These are phyloP conservation scores for Blastocystis sp. DNA, from an alignment of 352 stramenopile species.

Conservation along the genomic window DNA sequence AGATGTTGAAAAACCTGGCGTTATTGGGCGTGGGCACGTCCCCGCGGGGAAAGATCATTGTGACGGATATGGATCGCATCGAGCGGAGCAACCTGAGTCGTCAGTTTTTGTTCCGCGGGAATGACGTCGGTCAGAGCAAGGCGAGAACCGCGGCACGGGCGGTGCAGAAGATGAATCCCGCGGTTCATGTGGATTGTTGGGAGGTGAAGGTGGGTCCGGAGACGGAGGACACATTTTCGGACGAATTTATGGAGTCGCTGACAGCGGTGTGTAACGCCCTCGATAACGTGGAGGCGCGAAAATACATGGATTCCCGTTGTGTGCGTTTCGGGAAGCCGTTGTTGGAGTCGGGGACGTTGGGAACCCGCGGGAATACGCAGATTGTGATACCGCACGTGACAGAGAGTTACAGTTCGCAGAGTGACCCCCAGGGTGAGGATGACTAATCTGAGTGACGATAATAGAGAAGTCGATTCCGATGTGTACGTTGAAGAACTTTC, in stretches of 20 bases:
- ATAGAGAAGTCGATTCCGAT: conserved; percentile 94
- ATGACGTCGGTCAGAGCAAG: conserved; percentile 88
- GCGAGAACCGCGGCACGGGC: conserved; percentile 79
- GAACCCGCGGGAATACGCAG: conserved; percentile 94
- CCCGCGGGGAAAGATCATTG: conserved; percentile 74
- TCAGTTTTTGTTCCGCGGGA: conserved; percentile 94
- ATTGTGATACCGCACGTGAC: conserved; percentile 75
- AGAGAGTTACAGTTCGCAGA: conserved; percentile 83
- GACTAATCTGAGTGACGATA: not conserved
- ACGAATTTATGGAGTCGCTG: conserved; percentile 88
- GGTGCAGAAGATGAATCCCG: conserved; percentile 84
- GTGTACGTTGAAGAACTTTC: conserved; percentile 99
- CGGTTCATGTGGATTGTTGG: conserved; percentile 73
- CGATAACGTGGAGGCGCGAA: conserved; percentile 92
- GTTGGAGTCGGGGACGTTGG: conserved; percentile 94
- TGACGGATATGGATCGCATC: conserved; percentile 98
- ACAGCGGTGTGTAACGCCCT: conserved; percentile 89
- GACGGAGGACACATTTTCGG: conserved; percentile 91
- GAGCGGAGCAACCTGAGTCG: conserved; percentile 95
- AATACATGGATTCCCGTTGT: conserved; percentile 92
- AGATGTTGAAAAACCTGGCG: conserved; percentile 99
- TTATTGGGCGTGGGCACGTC: conserved; percentile 89
- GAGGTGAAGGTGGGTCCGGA: conserved; percentile 76
- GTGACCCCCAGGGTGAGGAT: not conserved
- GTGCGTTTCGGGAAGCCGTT: conserved; percentile 89